A percentile compares a stretch with the other conserved stretches of the same genome.
These are phyloP conservation scores for Dimocarpus longan DNA, from an alignment of 345 rosid genomes.

Conservation along the genomic window DNA sequence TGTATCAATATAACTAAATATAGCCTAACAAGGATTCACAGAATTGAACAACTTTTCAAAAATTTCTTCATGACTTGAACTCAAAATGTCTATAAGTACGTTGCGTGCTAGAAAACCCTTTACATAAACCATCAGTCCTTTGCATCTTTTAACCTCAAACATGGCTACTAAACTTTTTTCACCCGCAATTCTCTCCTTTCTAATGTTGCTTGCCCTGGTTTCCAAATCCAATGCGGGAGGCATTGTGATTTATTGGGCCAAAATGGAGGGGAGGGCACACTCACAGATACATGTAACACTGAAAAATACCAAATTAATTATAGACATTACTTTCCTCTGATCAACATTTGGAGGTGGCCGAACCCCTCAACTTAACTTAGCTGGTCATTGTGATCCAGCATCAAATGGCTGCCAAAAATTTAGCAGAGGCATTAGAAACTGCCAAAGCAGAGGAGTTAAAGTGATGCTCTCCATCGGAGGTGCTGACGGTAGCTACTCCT, in stretches of 20 bases:
- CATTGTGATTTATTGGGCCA: slow-evolving; percentile 25
- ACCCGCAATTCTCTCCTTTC: background rate
- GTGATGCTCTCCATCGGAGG: slow-evolving; percentile 39
- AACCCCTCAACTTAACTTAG: slow-evolving; percentile 22
- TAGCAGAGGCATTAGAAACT: slow-evolving; percentile 11
- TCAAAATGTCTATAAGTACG: no score
- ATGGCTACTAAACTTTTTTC: background rate
- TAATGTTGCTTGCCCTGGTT: slow-evolving; percentile 6
- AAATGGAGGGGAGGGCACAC: slow-evolving; percentile 5
- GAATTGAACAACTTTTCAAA: no score
- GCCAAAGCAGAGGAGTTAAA: slow-evolving; percentile 29
- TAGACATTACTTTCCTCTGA: slow-evolving; percentile 33
- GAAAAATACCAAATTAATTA: slow-evolving; percentile 20
- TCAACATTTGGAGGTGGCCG: slow-evolving; percentile 21
- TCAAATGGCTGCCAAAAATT: slow-evolving; percentile 4
- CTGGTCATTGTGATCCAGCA: slow-evolving; percentile 32
- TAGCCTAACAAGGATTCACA: no score
- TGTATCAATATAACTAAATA: no score
- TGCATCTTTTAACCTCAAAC: background rate
- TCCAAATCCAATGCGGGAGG: slow-evolving; percentile 3
- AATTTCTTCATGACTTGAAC: no score
- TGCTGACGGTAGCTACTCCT: slow-evolving; percentile 2
- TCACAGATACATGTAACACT: slow-evolving; percentile 9
- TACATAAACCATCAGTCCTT: no score
- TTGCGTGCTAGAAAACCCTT: no score